Evolutionary conservation across 768 basidiomycete genomes (phyloP), one percentile per base, ranked within the genome.

Genomic region (Auriscalpium microsporum): DNA sequence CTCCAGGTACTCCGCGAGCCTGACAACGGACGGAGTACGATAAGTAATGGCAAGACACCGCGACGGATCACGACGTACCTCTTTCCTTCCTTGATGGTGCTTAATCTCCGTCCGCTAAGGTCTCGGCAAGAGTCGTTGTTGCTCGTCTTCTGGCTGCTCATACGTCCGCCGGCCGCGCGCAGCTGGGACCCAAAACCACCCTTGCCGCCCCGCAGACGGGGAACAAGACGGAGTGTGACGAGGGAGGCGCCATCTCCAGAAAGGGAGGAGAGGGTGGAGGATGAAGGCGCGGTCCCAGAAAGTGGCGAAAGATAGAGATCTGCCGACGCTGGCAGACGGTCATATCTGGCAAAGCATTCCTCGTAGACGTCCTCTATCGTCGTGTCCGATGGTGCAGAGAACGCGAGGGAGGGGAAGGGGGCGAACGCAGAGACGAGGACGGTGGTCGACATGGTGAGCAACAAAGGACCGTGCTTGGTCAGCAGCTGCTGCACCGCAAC

Each of bases 121-220:
- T 98, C 96, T 48, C 96, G 75, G 68, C 94, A 96, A 8, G 90
- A 90, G 67, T 98, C 94, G 59, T 94, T 94, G 69, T 94, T 94
- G 69, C 78, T 94, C 21, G 92, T 93, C 76, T 93, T 93, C 74
- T 94, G 91, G 62, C 86, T 89, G 65, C 88, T 91, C 96, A 99
- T 99, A 35, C 95, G 81, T 11, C 96, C 95, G 61, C 96, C 96
- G 13, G 95, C 95, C 0, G 96, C 95, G 68, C 96, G 81, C 61
- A 99, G 77, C 74, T 97, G 94, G 16, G 88, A 90, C 4, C 96
- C 96, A 65, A 99, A 98, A 36, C 95, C 96, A 68, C 96, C 95
- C 72, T 98, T 99, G 17, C 96, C 96, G 49, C 95, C 95, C 3
- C 78, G 75, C 8, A 97, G 66, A 23, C 85, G 75, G 0, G 91